Evolutionary conservation across 306 rosid species (phyloP).

Genomic region (cucumber (Cucumis sativus)): DNA sequence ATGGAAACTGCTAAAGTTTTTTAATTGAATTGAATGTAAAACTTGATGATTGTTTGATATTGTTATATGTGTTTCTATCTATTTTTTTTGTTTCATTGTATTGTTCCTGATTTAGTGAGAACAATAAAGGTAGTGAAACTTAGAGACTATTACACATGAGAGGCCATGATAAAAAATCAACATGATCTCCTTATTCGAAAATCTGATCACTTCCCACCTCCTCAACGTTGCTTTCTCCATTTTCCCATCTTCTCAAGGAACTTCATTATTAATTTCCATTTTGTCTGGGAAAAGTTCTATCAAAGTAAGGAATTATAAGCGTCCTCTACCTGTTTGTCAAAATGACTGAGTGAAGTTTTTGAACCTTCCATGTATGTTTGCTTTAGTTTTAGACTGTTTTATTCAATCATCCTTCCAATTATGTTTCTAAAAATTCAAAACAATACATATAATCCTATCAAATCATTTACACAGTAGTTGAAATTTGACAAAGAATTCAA

Average conservation of each 20-base stretch:
- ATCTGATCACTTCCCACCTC: conserved; percentile 44
- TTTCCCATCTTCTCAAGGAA: too few species aligned
- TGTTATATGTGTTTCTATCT: not conserved
- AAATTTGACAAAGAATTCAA: too few species aligned
- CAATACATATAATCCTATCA: too few species aligned
- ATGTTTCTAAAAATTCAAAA: too few species aligned
- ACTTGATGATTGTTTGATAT: not conserved
- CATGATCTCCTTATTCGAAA: conserved; percentile 36
- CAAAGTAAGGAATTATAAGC: not conserved
- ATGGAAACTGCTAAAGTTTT: not conserved
- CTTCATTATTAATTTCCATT: too few species aligned
- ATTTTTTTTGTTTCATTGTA: not conserved
- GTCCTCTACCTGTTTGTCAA: not conserved
- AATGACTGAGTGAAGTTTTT: not conserved
- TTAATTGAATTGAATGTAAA: too few species aligned
- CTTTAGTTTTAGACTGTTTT: not conserved
- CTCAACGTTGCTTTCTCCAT: too few species aligned
- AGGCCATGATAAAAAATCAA: conserved; percentile 53
- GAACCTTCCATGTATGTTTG: too few species aligned
- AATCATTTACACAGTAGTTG: too few species aligned
- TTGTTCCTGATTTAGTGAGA: not conserved
- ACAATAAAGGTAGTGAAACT: too few species aligned
- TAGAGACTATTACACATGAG: not conserved
- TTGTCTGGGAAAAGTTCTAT: not conserved
- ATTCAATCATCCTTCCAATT: not conserved